These are phyloP conservation scores for Oryza meridionalis DNA, from an alignment of 176 grass and related monocot species.

Conservation along the genomic window DNA sequence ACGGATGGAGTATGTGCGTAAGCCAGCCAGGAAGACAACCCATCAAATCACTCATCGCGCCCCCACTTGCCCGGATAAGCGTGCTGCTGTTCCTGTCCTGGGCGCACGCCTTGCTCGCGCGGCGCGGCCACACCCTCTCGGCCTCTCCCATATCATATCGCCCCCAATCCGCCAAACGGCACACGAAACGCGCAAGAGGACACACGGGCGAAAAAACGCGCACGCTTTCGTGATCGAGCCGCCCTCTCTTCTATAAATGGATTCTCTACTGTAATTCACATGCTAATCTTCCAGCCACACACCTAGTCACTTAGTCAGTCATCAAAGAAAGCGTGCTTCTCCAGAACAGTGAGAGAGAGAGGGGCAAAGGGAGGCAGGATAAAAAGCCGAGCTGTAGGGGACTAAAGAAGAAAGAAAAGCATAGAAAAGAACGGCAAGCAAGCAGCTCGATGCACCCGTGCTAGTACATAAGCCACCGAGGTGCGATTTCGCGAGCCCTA, in stretches of 20 bases:
- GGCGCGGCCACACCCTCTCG: conserved; percentile 2
- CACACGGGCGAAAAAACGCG: conserved; percentile 25
- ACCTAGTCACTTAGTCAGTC: conserved; percentile 28
- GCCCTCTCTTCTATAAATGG: background rate
- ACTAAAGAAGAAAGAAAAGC: conserved; percentile 26
- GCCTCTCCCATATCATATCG: no score
- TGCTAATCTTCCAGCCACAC: conserved; percentile 23
- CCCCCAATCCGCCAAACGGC: background rate
- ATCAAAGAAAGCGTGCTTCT: conserved; percentile 8
- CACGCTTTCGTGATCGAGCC: conserved; percentile 39
- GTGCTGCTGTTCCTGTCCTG: conserved; percentile 37
- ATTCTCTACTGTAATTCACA: conserved; percentile 30
- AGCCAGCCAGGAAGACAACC: conserved; percentile 28
- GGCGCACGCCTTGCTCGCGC: conserved; percentile 14
- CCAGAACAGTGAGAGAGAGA: background rate
- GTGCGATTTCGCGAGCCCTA: conserved; percentile 21
- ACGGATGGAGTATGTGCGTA: conserved; percentile 26
- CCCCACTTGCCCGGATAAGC: conserved; percentile 36
- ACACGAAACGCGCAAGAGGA: conserved; percentile 15
- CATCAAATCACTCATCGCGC: conserved; percentile 12
- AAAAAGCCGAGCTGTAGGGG: conserved; percentile 50
- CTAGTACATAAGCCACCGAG: conserved; percentile 38
- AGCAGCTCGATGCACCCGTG: conserved; percentile 8
- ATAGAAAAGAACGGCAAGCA: conserved; percentile 31
- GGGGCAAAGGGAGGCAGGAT: conserved; percentile 23